Base-by-base conservation (phyloP, 805 yeast species). In the Ogataea nakhonphanomensis region DNA sequence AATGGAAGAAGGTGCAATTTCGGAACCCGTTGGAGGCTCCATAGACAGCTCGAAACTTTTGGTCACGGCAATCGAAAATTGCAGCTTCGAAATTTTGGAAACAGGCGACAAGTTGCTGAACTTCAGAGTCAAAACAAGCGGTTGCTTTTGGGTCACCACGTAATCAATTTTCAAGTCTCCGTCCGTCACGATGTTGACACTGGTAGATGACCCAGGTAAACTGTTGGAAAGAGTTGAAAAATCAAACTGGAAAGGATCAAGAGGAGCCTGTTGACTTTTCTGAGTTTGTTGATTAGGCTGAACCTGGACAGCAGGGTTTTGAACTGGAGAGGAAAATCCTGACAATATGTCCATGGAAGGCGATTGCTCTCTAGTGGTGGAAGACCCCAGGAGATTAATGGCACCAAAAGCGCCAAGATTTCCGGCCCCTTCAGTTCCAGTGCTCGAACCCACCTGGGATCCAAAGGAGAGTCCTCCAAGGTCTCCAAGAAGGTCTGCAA, bases 401-500 rank as follows among this genome's bases (percentile, higher is more conserved):
- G 64, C 59, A 31, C 67, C 60, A 17, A 56, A 29, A 4, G 20
- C 31, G 8, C 31, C 31, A 12, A 29, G 17, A 4, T 9, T 29
- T 3, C 31, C 40, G n/a, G 46, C 45, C 8, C 34, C 37, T 25
- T 36, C 44, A 25, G 34, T 44, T 34, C 23, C 41, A 32, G 69
- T 54, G 40, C 58, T 48, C 21, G 70, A 12, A 8, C 49, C 49
- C 15, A 43, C 44, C 24, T 35, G 17, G 11, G 39, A 28, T 10
- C 63, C 36, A 45, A 83, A 74, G 2, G 86, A 74, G 44, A 85
- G 69, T 34, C 81, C 74, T 23, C 81, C 73, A 51, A 85, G 66
- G 49, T 82, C 93, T 36, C 85, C 80, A 44, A 89, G 69, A 47
- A 90, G 70, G 58, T 89, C 96, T 39, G 78, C 77, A 37, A 81